Evolutionary conservation across 305 asterid species (phyloP), one percentile per base, ranked within the genome.

Genomic region (Rubia tinctorum): DNA sequence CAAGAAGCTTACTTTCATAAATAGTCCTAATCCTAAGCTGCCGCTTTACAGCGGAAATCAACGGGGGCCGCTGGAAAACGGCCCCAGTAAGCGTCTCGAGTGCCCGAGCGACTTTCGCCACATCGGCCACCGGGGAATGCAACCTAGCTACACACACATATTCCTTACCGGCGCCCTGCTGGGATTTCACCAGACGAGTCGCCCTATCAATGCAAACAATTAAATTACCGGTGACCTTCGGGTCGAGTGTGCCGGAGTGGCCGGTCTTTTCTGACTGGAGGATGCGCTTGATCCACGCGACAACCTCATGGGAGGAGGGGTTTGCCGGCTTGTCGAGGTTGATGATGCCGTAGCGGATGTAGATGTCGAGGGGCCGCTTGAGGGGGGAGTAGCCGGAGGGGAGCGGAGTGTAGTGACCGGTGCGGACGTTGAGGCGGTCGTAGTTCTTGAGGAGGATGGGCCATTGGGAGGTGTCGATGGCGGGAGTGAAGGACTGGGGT

Each of bases 151-250:
- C 80, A 80, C 99, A 92, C 8, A 92, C 98, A 72, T 91, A 95
- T 85, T 92, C 99, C 27, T 95, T 95, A 45, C 98, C 98, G 7
- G 99, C 99, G 0, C 99, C 99, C 80, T 95, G 99, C 87, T 92
- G 98, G 53, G 97, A 90, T 49, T 90, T 92, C 75, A 95, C 99
- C 81, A 95, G 81, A 27, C 99, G 92, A 5, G 98, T 95, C 4
- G 98, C 98, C 4, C 99, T 82, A 79, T 95, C 98, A 25, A 95
- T 89, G 68, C 98, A 95, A 23, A 95, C 98, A 78, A 95, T 90
- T 82, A 95, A 81, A 55, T 95, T 95, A 4, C 98, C 99, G 4
- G 99, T 92, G 73, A 95, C 99, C 73, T 95, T 95, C 12, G 99
- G 99, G 78, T 95, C 98, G 37, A 92, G 84, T 1, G 99, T 95